Percentiles rank a stretch among this genome's conserved stretches.
phyloP scores from a whole-genome alignment of 108 stramenopile species.

The Nannochloropsis oceanica region DNA sequence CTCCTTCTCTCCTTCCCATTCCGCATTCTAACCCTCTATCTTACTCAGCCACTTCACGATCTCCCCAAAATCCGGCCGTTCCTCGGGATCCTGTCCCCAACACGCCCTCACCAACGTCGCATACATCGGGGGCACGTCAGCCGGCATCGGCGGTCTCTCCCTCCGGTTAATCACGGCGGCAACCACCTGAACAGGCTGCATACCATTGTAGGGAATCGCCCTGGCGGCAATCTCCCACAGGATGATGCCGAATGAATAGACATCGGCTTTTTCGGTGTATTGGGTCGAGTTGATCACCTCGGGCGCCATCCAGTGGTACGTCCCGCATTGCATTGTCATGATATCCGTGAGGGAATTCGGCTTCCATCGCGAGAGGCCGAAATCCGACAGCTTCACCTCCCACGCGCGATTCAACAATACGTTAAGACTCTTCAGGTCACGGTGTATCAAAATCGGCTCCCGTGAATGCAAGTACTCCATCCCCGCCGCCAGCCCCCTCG shows the following conservation, averaged over 20 bases:
- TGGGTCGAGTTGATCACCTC: conserved; percentile 41
- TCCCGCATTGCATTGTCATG: conserved; percentile 41
- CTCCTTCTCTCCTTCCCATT: not conserved
- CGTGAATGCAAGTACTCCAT: conserved; percentile 39
- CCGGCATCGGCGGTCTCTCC: conserved; percentile 23
- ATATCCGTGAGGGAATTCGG: conserved; percentile 22
- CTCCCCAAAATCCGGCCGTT: conserved; percentile 16
- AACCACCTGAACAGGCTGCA: conserved; percentile 39
- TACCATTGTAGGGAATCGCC: conserved; percentile 41
- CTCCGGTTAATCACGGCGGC: conserved; percentile 21
- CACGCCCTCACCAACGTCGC: conserved; percentile 12
- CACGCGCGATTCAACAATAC: conserved; percentile 30
- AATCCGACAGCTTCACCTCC: conserved; percentile 37
- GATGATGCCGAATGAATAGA: conserved; percentile 44
- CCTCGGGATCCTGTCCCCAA: conserved; percentile 17
- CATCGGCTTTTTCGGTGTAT: conserved; percentile 47
- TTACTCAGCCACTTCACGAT: conserved; percentile 1
- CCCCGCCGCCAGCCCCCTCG: not conserved
- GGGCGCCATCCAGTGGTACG: conserved; percentile 49
- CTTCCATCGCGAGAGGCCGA: conserved; percentile 38
- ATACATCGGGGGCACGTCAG: not conserved
- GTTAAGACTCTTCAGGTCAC: conserved; percentile 40
- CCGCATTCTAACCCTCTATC: not conserved
- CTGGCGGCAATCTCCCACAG: conserved; percentile 40
- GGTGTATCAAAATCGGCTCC: conserved; percentile 39